Conservation (phyloP, 768 basidiomycete genomes). For the Phylloporus rhodoxanthus region DNA sequence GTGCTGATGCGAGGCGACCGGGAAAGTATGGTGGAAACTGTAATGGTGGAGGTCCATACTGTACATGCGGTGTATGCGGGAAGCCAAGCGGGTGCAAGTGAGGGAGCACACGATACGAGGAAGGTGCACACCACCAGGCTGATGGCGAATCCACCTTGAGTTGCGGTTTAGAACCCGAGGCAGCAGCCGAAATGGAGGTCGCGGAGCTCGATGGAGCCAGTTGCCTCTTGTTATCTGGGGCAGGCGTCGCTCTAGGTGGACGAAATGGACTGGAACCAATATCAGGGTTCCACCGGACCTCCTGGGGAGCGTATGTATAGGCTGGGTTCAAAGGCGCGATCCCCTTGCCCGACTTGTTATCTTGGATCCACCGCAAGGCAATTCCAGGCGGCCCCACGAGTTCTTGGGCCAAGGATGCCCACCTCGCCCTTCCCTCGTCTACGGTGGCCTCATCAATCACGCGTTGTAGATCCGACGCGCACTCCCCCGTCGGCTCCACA, state of each 20-base stretch:
- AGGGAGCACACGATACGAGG: conserved; percentile 2
- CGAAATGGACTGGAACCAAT: neutral
- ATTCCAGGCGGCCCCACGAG: conserved; percentile 20
- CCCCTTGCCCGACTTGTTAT: neutral
- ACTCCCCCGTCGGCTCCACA: neutral
- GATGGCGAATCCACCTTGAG: conserved; percentile 9
- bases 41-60: conserved; percentile 9
- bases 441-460: conserved; percentile 19
- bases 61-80: conserved; percentile 10
- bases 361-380: conserved; percentile 2
- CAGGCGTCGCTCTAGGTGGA: neutral
- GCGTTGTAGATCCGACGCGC: conserved; percentile 2
- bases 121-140: conserved; percentile 7
- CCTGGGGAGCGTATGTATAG: neutral
- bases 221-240: conserved; percentile 1
- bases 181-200: neutral
- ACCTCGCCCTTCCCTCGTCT: conserved; percentile 19
- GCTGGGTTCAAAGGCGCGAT: neutral
- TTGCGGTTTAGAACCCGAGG: conserved; percentile 1
- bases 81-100: conserved; percentile 9
- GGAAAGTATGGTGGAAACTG: conserved; percentile 17
- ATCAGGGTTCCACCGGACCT: conserved; percentile 16
- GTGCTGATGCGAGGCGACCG: conserved; percentile 6
- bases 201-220: neutral
- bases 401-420: conserved; percentile 15